These are phyloP conservation scores for Nadsonia fulvescens DNA, from an alignment of 805 yeast species.

Conservation along the genomic window DNA sequence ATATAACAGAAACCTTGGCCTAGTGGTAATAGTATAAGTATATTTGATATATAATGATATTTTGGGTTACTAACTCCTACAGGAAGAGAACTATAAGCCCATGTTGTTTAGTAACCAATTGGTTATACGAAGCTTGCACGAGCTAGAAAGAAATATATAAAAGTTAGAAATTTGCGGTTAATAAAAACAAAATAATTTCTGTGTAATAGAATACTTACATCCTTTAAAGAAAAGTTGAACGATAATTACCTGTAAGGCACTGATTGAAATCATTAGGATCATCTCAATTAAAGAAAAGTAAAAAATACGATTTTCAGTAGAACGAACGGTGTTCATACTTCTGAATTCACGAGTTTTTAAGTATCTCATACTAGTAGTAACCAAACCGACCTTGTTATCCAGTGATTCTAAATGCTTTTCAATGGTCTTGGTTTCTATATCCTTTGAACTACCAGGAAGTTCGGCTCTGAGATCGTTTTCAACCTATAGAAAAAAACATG, in stretches of 20 bases:
- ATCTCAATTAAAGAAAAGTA: slow-evolving; percentile 61
- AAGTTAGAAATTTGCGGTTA: neutral
- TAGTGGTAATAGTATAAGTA: too few species aligned
- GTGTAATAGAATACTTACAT: neutral
- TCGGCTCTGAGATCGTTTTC: slow-evolving; percentile 35
- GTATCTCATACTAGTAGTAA: slow-evolving; percentile 32
- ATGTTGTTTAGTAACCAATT: too few species aligned
- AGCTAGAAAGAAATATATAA: too few species aligned
- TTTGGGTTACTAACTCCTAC: too few species aligned
- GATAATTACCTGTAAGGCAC: slow-evolving; percentile 56
- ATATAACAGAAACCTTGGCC: too few species aligned
- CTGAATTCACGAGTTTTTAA: slow-evolving; percentile 82
- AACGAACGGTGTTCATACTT: slow-evolving; percentile 73
- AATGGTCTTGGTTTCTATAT: slow-evolving; percentile 15
- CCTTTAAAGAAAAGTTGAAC: slow-evolving; percentile 60
- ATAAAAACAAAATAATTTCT: neutral
- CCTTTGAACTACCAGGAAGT: slow-evolving; percentile 28
- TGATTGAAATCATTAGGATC: slow-evolving; percentile 57
- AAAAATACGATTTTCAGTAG: slow-evolving; percentile 62
- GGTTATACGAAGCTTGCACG: too few species aligned
- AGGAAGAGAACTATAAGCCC: too few species aligned
- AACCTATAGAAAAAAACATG: slow-evolving; percentile 8
- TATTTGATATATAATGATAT: too few species aligned
- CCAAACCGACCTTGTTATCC: slow-evolving; percentile 18
- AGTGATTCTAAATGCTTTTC: slow-evolving; percentile 15